A percentile compares a stretch with the other conserved stretches of the same genome.
phyloP scores from a whole-genome alignment of 805 yeast genomes.

The Zygosaccharomyces lentus region DNA sequence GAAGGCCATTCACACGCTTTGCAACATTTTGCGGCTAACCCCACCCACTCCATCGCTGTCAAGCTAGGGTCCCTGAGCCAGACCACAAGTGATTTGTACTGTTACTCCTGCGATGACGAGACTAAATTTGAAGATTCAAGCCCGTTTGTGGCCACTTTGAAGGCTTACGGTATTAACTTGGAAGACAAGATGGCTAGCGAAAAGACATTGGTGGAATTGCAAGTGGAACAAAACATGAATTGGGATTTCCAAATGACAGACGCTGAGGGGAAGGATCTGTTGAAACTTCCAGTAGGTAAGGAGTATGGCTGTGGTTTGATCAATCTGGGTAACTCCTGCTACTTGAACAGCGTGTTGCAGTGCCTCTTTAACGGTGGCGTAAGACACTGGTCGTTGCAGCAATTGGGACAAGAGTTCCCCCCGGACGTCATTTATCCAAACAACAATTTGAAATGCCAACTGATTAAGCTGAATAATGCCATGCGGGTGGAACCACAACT shows the following conservation, averaged over 20 bases:
- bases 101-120: constrained; percentile 88
- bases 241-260: constrained; percentile 89
- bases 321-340: constrained; percentile 92
- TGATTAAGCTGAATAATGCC: constrained; percentile 78
- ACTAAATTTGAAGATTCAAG: constrained; percentile 63
- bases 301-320: constrained; percentile 74
- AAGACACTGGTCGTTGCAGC: constrained; percentile 36
- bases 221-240: constrained; percentile 84
- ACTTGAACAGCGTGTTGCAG: constrained; percentile 78
- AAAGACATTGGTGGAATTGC: constrained; percentile 81
- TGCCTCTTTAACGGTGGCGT: constrained; percentile 47
- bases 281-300: constrained; percentile 42
- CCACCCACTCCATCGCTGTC: constrained; percentile 76
- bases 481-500: constrained; percentile 43
- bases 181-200: constrained; percentile 62
- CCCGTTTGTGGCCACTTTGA: constrained; percentile 36
- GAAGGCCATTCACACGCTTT: constrained; percentile 95
- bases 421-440: constrained; percentile 48
- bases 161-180: constrained; percentile 64
- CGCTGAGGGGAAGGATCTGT: constrained; percentile 58
- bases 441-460: constrained; percentile 64
- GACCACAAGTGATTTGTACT: constrained; percentile 73
- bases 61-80: constrained; percentile 84
- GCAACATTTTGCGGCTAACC: constrained; percentile 50
- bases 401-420: constrained; percentile 39